Percentiles rank a stretch among this genome's conserved stretches.
phyloP scores from a whole-genome alignment of 1,284 basidiomycete species.

The Cutaneotrichosporon sp. region DNA sequence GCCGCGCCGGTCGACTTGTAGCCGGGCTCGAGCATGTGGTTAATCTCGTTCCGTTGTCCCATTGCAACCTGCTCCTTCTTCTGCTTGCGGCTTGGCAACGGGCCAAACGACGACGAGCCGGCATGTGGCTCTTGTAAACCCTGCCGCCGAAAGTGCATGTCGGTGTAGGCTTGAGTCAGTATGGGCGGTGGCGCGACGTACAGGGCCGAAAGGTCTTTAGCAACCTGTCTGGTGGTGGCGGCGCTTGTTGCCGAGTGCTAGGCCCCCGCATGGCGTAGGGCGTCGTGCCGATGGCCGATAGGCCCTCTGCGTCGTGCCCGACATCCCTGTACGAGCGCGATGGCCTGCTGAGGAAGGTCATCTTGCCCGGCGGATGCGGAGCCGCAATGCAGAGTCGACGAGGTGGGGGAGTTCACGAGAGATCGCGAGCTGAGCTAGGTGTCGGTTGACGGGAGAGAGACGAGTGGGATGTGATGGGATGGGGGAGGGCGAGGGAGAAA shows the following conservation, averaged over 20 bases:
- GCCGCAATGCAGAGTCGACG: not conserved
- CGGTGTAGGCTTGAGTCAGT: slow-evolving; percentile 28
- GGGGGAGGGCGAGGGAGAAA: not conserved
- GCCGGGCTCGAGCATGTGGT: slow-evolving; percentile 48
- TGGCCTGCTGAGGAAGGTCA: slow-evolving; percentile 36
- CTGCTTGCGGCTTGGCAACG: slow-evolving; percentile 28
- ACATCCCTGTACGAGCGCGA: slow-evolving; percentile 48
- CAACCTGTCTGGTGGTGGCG: slow-evolving; percentile 26
- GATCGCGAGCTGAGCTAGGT: not conserved
- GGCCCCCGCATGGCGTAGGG: slow-evolving; percentile 22
- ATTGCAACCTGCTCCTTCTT: slow-evolving; percentile 38
- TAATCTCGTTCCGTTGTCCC: slow-evolving; percentile 45
- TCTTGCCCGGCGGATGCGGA: slow-evolving; percentile 10
- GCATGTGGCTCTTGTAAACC: slow-evolving; percentile 43
- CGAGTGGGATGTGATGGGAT: not conserved
- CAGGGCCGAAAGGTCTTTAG: slow-evolving; percentile 50
- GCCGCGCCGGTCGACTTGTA: slow-evolving; percentile 33
- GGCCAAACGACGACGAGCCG: slow-evolving; percentile 39
- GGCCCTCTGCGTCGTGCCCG: slow-evolving; percentile 40
- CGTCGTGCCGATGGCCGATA: slow-evolving; percentile 32
- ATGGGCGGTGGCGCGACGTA: slow-evolving; percentile 24
- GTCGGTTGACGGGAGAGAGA: not conserved
- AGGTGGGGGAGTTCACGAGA: not conserved
- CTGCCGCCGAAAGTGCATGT: slow-evolving; percentile 42
- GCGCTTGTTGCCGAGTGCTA: not conserved